Evolutionary conservation across 2,329 filamentous ascomycete species (phyloP).

Genomic region (Arthrobotrys conoides): DNA sequence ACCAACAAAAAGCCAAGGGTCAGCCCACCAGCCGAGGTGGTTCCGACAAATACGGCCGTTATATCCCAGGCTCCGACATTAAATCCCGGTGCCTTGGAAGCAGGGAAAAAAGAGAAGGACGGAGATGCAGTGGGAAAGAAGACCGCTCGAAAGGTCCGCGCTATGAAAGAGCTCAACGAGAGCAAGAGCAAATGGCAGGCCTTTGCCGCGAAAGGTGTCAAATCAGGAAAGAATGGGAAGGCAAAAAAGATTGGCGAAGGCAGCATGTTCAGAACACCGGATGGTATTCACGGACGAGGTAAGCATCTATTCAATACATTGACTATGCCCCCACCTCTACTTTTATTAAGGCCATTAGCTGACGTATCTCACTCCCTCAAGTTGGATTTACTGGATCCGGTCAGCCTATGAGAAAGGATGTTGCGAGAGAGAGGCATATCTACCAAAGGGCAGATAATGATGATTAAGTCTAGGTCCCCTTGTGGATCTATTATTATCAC

Average conservation of each 20-base stretch:
- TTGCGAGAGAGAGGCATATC: slow-evolving; percentile 80
- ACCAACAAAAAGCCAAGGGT: slow-evolving; percentile 75
- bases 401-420: slow-evolving; percentile 94
- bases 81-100: slow-evolving; percentile 74
- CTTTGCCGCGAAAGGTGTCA: slow-evolving; percentile 80
- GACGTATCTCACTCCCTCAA: slow-evolving; percentile 66
- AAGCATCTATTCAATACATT: slow-evolving; percentile 65
- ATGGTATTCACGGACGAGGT: slow-evolving; percentile 89
- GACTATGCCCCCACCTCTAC: slow-evolving; percentile 19
- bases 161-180: slow-evolving; percentile 90
- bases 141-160: slow-evolving; percentile 83
- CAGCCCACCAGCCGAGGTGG: slow-evolving; percentile 67
- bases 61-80: slow-evolving; percentile 78
- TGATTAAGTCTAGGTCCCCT: slow-evolving; percentile 66
- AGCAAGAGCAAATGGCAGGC: slow-evolving; percentile 96
- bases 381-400: slow-evolving; percentile 97
- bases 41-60: slow-evolving; percentile 69
- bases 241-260: slow-evolving; percentile 79
- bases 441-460: slow-evolving; percentile 83
- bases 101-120: slow-evolving; percentile 75
- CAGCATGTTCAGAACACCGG: slow-evolving; percentile 96
- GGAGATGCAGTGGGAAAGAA: slow-evolving; percentile 78
- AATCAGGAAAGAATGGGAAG: slow-evolving; percentile 76
- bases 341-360: slow-evolving; percentile 12
- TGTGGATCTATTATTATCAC: slow-evolving; percentile 46